A percentile compares a stretch with the other conserved stretches of the same genome.
These are phyloP conservation scores for Cercospora nicotianae DNA, from an alignment of 2,329 filamentous ascomycete genomes.

Conservation along the genomic window DNA sequence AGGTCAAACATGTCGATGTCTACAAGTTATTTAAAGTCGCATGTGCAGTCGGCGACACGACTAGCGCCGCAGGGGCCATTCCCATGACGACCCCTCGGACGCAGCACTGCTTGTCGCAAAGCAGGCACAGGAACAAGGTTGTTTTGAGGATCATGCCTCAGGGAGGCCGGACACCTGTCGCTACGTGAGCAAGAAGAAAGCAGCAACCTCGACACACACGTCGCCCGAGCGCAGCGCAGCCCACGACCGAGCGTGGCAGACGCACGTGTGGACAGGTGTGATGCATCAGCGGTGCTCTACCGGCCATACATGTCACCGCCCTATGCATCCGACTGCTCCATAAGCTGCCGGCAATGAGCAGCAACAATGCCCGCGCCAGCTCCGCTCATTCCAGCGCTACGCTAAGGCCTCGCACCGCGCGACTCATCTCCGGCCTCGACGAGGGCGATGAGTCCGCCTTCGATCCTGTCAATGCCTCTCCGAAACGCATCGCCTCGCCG, in stretches of 20 bases:
- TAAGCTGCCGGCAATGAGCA: conserved; percentile 29
- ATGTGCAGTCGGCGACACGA: not conserved
- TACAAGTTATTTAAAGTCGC: not conserved
- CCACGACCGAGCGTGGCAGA: not conserved
- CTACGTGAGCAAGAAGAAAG: not conserved
- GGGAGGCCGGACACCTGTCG: not conserved
- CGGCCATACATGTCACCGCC: not conserved
- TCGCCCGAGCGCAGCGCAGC: not conserved
- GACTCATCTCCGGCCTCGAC: conserved; percentile 51
- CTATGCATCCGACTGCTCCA: conserved; percentile 5
- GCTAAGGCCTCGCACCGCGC: conserved; percentile 48
- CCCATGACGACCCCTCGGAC: not conserved
- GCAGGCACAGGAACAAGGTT: not conserved
- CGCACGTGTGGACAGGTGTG: not conserved
- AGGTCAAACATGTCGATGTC: not conserved
- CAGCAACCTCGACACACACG: not conserved
- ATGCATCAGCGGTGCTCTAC: conserved; percentile 1
- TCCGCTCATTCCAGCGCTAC: conserved; percentile 38
- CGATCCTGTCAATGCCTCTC: conserved; percentile 39
- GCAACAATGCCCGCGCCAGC: conserved; percentile 28
- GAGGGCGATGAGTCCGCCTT: conserved; percentile 44
- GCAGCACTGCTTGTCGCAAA: not conserved
- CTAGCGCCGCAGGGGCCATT: not conserved
- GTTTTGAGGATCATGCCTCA: not conserved
- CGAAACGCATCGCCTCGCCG: conserved; percentile 37